Base-by-base conservation (phyloP, 805 yeast species). In the Priceomyces haplophilus region DNA sequence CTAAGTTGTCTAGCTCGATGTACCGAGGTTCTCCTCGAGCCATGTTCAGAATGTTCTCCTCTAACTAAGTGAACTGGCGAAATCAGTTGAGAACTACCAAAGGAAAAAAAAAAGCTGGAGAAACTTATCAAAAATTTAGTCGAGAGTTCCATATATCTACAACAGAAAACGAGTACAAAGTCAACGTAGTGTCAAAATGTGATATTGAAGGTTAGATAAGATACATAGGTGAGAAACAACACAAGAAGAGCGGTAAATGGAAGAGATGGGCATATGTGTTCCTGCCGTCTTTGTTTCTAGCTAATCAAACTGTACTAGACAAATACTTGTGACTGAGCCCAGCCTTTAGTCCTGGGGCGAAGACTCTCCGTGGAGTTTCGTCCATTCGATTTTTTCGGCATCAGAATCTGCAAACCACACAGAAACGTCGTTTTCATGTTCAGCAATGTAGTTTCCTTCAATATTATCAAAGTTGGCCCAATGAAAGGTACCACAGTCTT, bases 401-500 rank as follows among this genome's bases (percentile, higher is more conserved):
- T 45, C 48, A 21, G 41, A 34, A 3, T 27, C 34, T 13, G 48
- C 42, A 18, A 38, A 33, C 83, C 83, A 78, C 5, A 58, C 51
- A 0, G 80, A 68, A 12, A 72, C 63, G 3, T 59, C 50, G 1
- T 51, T 52, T 10, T 58, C 58, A 7, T 62, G 53, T 1, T 56
- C 54, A 0, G 79, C 69, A 7, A 56, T 50, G 19, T 61, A 57
- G 30, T 64, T 56, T n/a, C 55, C 56, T 2, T 64, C 53, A 3
- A 45, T 49, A 13, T 62, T 55, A 4, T 34, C 40, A 44, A 78
- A 77, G 41, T 75, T 67, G 0, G 82, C 83, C 70, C 74, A 78
- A 43, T 72, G 64, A 38, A 75, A 72, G 1, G 75, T 70, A 1
- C 71, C 61, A 46, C 85, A 80, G 18, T 72, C 75, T 25, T 64